These are phyloP conservation scores for Myrmaecium sp. DNA, from an alignment of 2,329 filamentous ascomycete genomes.

Conservation along the genomic window DNA sequence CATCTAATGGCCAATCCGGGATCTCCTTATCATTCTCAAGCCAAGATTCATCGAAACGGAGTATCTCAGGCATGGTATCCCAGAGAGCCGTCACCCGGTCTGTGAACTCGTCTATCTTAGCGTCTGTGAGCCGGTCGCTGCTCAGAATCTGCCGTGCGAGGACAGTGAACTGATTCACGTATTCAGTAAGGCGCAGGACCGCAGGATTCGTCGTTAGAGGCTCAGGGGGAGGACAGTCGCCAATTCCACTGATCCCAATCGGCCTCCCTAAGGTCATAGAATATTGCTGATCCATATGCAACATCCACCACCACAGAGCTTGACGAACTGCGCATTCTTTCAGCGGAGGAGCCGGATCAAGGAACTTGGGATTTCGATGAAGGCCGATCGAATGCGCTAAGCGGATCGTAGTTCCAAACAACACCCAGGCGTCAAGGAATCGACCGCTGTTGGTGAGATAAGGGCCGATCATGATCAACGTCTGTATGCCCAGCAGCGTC, in stretches of 20 bases:
- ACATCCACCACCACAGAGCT: slow-evolving; percentile 34
- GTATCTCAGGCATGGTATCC: slow-evolving; percentile 29
- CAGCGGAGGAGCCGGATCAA: slow-evolving; percentile 25
- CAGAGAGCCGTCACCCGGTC: slow-evolving; percentile 25
- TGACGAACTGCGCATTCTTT: slow-evolving; percentile 26
- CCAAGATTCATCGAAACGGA: slow-evolving; percentile 32
- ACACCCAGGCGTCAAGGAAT: slow-evolving; percentile 32
- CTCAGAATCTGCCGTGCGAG: slow-evolving; percentile 31
- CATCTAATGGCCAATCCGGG: slow-evolving; percentile 30
- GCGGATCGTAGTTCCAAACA: slow-evolving; percentile 32
- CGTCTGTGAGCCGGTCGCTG: slow-evolving; percentile 23
- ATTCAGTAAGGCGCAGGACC: slow-evolving; percentile 27
- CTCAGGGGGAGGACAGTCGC: slow-evolving; percentile 30
- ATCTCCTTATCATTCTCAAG: slow-evolving; percentile 18
- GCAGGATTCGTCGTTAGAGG: slow-evolving; percentile 27
- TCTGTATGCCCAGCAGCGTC: slow-evolving; percentile 28
- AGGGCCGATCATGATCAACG: slow-evolving; percentile 30
- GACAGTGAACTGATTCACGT: slow-evolving; percentile 30
- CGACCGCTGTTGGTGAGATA: slow-evolving; percentile 33
- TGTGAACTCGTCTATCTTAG: slow-evolving; percentile 30
- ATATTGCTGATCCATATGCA: slow-evolving; percentile 35
- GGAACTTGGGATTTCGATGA: slow-evolving; percentile 30
- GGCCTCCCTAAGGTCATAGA: slow-evolving; percentile 32
- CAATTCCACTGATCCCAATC: slow-evolving; percentile 31
- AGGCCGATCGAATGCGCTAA: slow-evolving; percentile 32